These are phyloP conservation scores for Daldinia eschscholtzii DNA, from an alignment of 2,329 filamentous ascomycete genomes.

Conservation along the genomic window DNA sequence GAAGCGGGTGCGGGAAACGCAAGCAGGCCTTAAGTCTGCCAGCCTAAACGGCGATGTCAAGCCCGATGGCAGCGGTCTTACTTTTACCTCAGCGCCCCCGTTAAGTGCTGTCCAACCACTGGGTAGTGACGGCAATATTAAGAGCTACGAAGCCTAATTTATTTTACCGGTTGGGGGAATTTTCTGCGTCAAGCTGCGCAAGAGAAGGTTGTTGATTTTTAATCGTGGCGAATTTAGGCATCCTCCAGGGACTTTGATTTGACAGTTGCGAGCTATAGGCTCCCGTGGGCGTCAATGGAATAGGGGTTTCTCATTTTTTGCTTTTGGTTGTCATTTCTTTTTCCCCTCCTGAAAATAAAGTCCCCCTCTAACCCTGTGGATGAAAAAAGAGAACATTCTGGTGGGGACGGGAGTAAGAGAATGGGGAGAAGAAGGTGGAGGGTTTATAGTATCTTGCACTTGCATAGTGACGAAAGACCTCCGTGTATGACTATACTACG, in stretches of 20 bases:
- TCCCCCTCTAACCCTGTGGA: neutral
- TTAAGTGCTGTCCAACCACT: slow-evolving; percentile 65
- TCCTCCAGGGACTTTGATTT: slow-evolving; percentile 32
- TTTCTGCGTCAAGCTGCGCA: neutral
- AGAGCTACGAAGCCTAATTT: slow-evolving; percentile 67
- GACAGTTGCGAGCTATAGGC: slow-evolving; percentile 9
- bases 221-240: slow-evolving; percentile 44
- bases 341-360: slow-evolving; percentile 10
- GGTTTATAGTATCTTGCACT: slow-evolving; percentile 27
- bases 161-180: neutral
- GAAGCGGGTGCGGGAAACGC: slow-evolving; percentile 84
- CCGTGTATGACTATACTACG: slow-evolving; percentile 41
- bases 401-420: slow-evolving; percentile 11
- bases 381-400: slow-evolving; percentile 11
- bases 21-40: slow-evolving; percentile 77
- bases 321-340: slow-evolving; percentile 14
- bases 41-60: slow-evolving; percentile 62
- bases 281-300: slow-evolving; percentile 29
- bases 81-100: slow-evolving; percentile 63
- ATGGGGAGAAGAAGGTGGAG: neutral
- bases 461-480: slow-evolving; percentile 21
- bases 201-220: slow-evolving; percentile 13
- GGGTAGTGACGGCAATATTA: slow-evolving; percentile 67
- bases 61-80: slow-evolving; percentile 65
- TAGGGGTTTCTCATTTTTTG: slow-evolving; percentile 6